These are phyloP conservation scores for Lathyrus sativus DNA, from an alignment of 306 rosid genomes.

Conservation along the genomic window DNA sequence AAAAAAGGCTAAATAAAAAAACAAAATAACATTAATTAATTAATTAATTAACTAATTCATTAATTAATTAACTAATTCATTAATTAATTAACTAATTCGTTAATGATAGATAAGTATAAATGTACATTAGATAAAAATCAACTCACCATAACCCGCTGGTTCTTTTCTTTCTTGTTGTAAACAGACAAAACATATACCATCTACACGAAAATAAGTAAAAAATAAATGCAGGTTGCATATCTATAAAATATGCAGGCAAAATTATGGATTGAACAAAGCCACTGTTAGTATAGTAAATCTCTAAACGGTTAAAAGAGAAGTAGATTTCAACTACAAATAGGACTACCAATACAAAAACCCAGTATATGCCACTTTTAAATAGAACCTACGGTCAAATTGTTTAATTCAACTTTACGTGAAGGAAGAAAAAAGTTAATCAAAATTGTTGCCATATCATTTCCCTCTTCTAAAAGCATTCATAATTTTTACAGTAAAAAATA, in stretches of 20 bases:
- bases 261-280: conserved; percentile 29
- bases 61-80: not conserved
- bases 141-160: conserved; percentile 90
- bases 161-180: conserved; percentile 92
- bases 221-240: conserved; percentile 3
- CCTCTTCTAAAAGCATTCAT: conserved; percentile 21
- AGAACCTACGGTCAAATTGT: conserved; percentile 25
- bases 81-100: not conserved
- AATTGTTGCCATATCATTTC: conserved; percentile 3
- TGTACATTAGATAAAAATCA: conserved; percentile 12
- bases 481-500: not conserved
- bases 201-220: conserved; percentile 53
- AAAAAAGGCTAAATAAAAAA: conserved; percentile 11
- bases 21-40: not conserved
- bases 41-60: not conserved
- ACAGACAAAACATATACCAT: conserved; percentile 96
- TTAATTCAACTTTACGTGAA: conserved; percentile 30
- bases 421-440: not conserved
- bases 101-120: conserved; percentile 13
- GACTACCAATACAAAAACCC: conserved; percentile 25
- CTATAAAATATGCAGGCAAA: not conserved
- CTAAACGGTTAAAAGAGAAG: conserved; percentile 3
- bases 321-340: conserved; percentile 5
- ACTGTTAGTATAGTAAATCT: conserved; percentile 15
- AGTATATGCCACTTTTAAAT: conserved; percentile 25